These are phyloP conservation scores for Thuja plicata DNA, from an alignment of 83 land plant species.

Conservation along the genomic window DNA sequence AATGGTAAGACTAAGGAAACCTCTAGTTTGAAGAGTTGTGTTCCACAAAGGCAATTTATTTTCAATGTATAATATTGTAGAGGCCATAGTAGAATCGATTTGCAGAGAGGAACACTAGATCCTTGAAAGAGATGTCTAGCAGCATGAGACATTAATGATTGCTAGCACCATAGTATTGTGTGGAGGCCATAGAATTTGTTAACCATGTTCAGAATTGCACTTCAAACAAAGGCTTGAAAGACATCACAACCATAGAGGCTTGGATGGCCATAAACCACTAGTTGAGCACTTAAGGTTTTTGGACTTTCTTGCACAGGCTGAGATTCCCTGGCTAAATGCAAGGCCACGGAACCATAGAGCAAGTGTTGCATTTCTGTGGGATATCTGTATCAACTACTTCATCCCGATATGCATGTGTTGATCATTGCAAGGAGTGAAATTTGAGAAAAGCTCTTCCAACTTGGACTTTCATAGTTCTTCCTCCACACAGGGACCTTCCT, in stretches of 20 bases:
- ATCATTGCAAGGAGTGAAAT: background rate
- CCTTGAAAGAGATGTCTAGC: background rate
- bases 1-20: background rate
- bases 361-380: background rate
- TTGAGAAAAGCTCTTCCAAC: background rate
- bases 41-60: background rate
- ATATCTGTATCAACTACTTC: background rate
- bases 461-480: too few relatives aligned
- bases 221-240: background rate
- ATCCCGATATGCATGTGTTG: background rate
- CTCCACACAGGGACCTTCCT: too few relatives aligned
- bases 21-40: background rate
- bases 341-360: background rate
- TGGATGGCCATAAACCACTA: background rate
- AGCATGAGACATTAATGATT: background rate
- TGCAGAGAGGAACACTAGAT: background rate
- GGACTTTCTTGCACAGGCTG: background rate
- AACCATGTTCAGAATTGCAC: background rate
- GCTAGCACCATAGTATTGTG: background rate
- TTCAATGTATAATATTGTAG: background rate
- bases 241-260: background rate
- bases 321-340: background rate
- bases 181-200: background rate
- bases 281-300: background rate
- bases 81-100: background rate